These are phyloP conservation scores for Boletus coccyginus DNA, from an alignment of 768 basidiomycete genomes.

Conservation along the genomic window DNA sequence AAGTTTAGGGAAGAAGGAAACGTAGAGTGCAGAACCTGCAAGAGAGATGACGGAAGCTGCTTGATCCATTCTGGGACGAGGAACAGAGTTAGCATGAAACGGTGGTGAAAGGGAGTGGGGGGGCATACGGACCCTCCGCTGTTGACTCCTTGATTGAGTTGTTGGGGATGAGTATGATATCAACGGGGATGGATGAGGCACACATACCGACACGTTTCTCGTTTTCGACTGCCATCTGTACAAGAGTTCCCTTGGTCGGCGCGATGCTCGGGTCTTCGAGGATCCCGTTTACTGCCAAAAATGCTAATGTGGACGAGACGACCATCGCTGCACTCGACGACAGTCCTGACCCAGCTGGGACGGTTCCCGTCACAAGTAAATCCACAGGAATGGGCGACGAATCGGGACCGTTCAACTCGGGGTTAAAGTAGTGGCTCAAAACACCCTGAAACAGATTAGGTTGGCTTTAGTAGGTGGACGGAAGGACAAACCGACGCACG, in stretches of 20 bases:
- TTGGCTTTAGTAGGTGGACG: neutral
- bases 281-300: slow-evolving; percentile 75
- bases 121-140: slow-evolving; percentile 62
- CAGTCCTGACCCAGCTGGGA: slow-evolving; percentile 84
- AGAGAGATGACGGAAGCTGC: slow-evolving; percentile 81
- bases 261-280: slow-evolving; percentile 23
- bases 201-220: slow-evolving; percentile 73
- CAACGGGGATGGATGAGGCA: neutral
- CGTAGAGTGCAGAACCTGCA: slow-evolving; percentile 69
- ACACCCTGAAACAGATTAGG: slow-evolving; percentile 48
- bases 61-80: slow-evolving; percentile 73
- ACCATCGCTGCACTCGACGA: slow-evolving; percentile 91
- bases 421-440: slow-evolving; percentile 56
- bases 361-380: slow-evolving; percentile 73
- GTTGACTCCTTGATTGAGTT: slow-evolving; percentile 51
- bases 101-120: neutral
- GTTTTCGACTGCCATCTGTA: slow-evolving; percentile 78
- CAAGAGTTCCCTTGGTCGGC: slow-evolving; percentile 63
- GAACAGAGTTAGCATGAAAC: slow-evolving; percentile 6
- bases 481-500: slow-evolving; percentile 39
- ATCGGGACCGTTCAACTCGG: slow-evolving; percentile 4
- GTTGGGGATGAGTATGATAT: neutral
- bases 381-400: slow-evolving; percentile 59
- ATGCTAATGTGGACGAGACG: slow-evolving; percentile 79
- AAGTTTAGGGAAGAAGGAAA: slow-evolving; percentile 78